phyloP scores from a whole-genome alignment of 148 eudicot species.

The Silene latifolia region DNA sequence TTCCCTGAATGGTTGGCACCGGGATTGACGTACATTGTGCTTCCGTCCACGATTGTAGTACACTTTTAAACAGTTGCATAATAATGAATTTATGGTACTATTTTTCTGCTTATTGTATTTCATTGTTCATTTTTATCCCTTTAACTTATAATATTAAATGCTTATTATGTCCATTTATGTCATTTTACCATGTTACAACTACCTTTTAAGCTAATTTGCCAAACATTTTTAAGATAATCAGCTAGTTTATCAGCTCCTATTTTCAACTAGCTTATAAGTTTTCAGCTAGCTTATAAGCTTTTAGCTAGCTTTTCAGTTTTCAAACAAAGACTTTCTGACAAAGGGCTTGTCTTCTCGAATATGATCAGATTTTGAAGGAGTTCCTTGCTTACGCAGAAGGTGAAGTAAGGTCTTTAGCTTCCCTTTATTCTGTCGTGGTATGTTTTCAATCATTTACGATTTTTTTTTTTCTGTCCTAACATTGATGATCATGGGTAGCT shows the following conservation, averaged over 20 bases:
- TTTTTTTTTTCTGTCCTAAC: neutral
- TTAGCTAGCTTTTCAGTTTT: too few relatives aligned
- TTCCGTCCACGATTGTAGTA: neutral
- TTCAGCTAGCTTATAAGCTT: too few relatives aligned
- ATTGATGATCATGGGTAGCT: neutral
- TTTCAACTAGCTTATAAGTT: too few relatives aligned
- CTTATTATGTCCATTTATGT: too few relatives aligned
- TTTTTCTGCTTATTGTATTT: neutral
- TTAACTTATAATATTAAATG: too few relatives aligned
- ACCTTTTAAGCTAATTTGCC: too few relatives aligned
- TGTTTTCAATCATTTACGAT: conserved; percentile 18
- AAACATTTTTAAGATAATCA: too few relatives aligned
- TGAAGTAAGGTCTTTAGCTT: conserved; percentile 78
- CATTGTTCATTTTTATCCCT: too few relatives aligned
- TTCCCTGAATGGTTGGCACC: neutral
- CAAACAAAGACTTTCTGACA: conserved; percentile 9
- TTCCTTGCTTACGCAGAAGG: conserved; percentile 76
- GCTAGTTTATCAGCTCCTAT: too few relatives aligned
- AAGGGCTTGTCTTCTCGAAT: conserved; percentile 7
- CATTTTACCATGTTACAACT: too few relatives aligned
- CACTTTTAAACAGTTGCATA: neutral
- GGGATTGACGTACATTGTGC: neutral
- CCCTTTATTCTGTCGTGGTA: conserved; percentile 85
- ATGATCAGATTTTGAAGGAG: conserved; percentile 54
- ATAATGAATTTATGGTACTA: neutral